Evolutionary conservation across 345 rosid species (phyloP), one percentile per base, ranked within the genome.

Genomic region (Iberis pinnata): DNA sequence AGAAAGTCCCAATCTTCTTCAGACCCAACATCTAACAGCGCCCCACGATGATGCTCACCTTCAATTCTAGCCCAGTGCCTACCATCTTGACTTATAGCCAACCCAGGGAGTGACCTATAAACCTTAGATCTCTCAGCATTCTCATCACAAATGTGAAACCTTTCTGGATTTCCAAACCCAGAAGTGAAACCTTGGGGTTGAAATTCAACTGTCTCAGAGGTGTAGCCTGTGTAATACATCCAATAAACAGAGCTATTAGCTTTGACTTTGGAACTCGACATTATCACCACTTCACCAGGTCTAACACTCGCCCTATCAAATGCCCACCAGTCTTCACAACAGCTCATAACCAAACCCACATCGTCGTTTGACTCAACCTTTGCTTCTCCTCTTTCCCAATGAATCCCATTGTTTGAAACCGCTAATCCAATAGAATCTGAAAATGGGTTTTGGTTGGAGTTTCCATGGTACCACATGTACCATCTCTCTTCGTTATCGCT

Each of bases 1-100:
- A 71, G 56, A 18, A 80, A 85, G 73, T 89, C 97, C 92, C 92
- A 89, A n/a, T 85, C 93, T 52, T 66, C 47, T 7, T 73, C 82
- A 15, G 70, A 42, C 25, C 97, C 97, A 18, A 81, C 83, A 67
- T 85, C 95, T 16, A 86, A 80, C 68, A 89, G 49, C 9, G 89
- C 88, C 20, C 86, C 89, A 50, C 88, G 81, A 41, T 83, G 88
- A 64, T 86, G 84, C 44, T 83, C 89, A 32, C 97, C 89, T 75
- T 89, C 93, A 54, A 89, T 83, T 68, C 88, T 83, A 32, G 89
- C 95, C 97, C 95, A 89, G 43, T 86, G 75, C 58, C 86, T 76
- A 51, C 88, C 95, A 54, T 89, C 93, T 53, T 86, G 95, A 63
- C 95, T 89, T 19, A 80, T 83, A 16, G 88, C 93, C 38, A 89